These are phyloP conservation scores for Candida sanyaensis DNA, from an alignment of 1,139 yeast genomes.

Conservation along the genomic window DNA sequence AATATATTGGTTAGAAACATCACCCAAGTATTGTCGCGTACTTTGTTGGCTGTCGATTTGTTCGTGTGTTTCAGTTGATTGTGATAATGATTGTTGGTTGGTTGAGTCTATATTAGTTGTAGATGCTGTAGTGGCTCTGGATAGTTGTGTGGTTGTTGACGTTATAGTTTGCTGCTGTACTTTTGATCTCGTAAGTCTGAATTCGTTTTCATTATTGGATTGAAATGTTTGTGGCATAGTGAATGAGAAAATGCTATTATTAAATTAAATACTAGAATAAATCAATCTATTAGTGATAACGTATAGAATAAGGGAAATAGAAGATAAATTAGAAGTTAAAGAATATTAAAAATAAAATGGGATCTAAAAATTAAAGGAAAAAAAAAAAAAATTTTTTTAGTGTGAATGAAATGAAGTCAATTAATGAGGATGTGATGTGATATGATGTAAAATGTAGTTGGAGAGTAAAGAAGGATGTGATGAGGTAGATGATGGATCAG, in stretches of 20 bases:
- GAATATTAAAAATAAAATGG: too few species aligned
- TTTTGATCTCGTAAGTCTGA: constrained; percentile 37
- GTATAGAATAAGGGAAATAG: neutral
- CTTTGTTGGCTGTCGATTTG: constrained; percentile 6
- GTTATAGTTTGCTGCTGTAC: constrained; percentile 12
- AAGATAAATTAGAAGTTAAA: neutral
- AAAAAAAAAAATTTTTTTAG: too few species aligned
- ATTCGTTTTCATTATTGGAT: constrained; percentile 46
- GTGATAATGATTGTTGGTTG: constrained; percentile 3
- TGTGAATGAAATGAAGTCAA: neutral
- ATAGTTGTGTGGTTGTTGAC: neutral
- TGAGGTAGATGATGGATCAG: neutral
- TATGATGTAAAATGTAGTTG: neutral
- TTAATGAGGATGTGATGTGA: neutral
- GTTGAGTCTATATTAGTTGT: constrained; percentile 4
- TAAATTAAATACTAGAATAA: neutral
- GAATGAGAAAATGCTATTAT: neutral
- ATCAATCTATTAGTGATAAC: neutral
- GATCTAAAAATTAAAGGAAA: too few species aligned
- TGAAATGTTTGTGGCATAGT: constrained; percentile 31
- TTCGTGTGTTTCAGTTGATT: constrained; percentile 2
- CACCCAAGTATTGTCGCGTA: constrained; percentile 39
- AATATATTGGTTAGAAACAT: constrained; percentile 43
- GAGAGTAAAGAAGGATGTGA: neutral
- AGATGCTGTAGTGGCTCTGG: too few species aligned